Evolutionary conservation across 306 rosid genomes (phyloP), one percentile per base, ranked within the genome.

Genomic region (Prunus mongolica): DNA sequence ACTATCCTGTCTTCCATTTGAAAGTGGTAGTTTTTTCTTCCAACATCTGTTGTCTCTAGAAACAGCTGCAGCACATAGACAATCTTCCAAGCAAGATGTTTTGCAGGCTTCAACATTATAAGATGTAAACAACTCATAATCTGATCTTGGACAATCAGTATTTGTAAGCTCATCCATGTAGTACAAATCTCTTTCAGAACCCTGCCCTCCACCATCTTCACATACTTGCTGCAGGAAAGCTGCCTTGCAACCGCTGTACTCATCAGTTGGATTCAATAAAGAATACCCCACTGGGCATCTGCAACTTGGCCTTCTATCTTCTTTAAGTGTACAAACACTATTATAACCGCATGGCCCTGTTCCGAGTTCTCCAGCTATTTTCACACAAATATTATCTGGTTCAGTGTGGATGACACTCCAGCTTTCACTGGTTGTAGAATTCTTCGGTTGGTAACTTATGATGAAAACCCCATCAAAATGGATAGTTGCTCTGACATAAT

Each of bases 401-500:
- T 34, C 41, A 34, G 41, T 34, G 41, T 34, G 1, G 41, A 34
- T 34, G 41, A 34, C 41, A 12, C 6, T 82, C 87, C 87, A 84
- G 22, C 73, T 71, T 62, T 16, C 76, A 68, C 41, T 50, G 1
- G 28, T 64, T 19, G 47, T 22, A 8, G 68, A 66, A 71, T 2
- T 69, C 80, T 68, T 89, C 1, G 83, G 85, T 64, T 79, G 30
- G 22, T 3, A 67, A 75, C 71, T 76, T 30, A 69, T 60, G 3
- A 75, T 63, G 67, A 86, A 72, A 72, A 89, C 79, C 16, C 87
- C 93, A 81, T 89, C 85, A 74, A 84, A 86, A 65, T 76, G 28
- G 51, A 84, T 85, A 63, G 77, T 86, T 63, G 70, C 86, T 79
- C 84, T 72, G 63, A 69, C 75, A 55, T 88, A 88, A 32, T 27